Percentiles rank a stretch among this genome's conserved stretches.
Conservation (phyloP, 768 basidiomycete species). For the Boletus rubroflammeus region DNA sequence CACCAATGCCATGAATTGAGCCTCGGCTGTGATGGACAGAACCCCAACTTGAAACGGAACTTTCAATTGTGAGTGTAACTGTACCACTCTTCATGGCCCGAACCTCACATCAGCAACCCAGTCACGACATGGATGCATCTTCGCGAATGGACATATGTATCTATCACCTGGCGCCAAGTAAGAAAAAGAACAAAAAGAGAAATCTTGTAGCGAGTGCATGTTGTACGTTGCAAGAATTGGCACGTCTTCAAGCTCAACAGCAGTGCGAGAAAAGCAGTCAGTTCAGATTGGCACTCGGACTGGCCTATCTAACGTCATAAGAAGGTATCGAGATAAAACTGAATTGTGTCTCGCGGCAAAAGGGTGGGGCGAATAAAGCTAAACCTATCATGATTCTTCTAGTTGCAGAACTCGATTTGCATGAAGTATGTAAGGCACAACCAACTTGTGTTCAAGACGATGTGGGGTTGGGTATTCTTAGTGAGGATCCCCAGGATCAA, state of each 20-base stretch:
- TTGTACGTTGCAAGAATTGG: slow-evolving; percentile 51
- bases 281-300: slow-evolving; percentile 15
- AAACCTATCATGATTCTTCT: slow-evolving; percentile 7
- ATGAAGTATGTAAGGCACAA: neutral
- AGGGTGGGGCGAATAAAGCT: slow-evolving; percentile 7
- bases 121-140: slow-evolving; percentile 36
- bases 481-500: slow-evolving; percentile 14
- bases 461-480: neutral
- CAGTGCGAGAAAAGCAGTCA: slow-evolving; percentile 40
- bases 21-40: slow-evolving; percentile 68
- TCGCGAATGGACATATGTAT: slow-evolving; percentile 52
- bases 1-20: slow-evolving; percentile 50
- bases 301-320: slow-evolving; percentile 8
- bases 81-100: neutral
- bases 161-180: slow-evolving; percentile 56
- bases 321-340: slow-evolving; percentile 45
- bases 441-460: neutral
- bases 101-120: slow-evolving; percentile 17
- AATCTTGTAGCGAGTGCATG: slow-evolving; percentile 50
- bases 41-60: slow-evolving; percentile 55
- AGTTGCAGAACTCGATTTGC: slow-evolving; percentile 21
- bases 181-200: slow-evolving; percentile 57
- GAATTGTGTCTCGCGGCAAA: slow-evolving; percentile 26
- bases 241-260: slow-evolving; percentile 43
- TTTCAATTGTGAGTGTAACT: slow-evolving; percentile 47